Conservation (phyloP, 495 filamentous ascomycete genomes). For the Penicillium paxilli region DNA sequence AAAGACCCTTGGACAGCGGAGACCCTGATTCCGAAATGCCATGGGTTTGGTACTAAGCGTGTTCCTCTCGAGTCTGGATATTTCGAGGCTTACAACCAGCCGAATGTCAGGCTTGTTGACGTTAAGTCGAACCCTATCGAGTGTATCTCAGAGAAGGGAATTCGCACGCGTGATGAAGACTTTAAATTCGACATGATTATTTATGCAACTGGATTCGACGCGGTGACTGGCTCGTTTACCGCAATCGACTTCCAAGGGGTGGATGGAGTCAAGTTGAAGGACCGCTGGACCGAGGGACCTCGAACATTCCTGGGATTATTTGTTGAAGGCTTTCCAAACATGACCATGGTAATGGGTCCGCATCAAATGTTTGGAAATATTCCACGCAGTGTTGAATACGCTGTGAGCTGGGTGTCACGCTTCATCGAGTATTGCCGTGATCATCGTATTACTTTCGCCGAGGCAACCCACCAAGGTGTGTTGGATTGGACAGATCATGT, state of each 20-base stretch:
- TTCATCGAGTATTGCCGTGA: conserved; percentile 18
- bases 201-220: conserved; percentile 39
- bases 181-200: conserved; percentile 41
- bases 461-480: conserved; percentile 13
- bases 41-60: conserved; percentile 52
- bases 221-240: conserved; percentile 30
- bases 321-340: conserved; percentile 8
- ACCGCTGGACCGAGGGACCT: conserved; percentile 25
- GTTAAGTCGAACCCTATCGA: conserved; percentile 39
- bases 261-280: conserved; percentile 13
- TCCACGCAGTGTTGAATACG: conserved; percentile 11
- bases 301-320: conserved; percentile 8
- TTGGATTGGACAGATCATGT: conserved; percentile 29
- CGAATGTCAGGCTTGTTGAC: conserved; percentile 51
- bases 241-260: conserved; percentile 29
- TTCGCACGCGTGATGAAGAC: conserved; percentile 27
- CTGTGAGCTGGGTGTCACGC: conserved; percentile 2
- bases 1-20: conserved; percentile 46
- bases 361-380: conserved; percentile 12
- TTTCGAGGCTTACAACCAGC: conserved; percentile 52
- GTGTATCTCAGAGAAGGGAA: conserved; percentile 23
- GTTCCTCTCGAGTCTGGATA: conserved; percentile 50
- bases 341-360: conserved; percentile 13
- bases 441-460: conserved; percentile 10
- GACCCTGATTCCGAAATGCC: conserved; percentile 50